Evolutionary conservation across 176 grass and related monocot genomes (phyloP), one percentile per base, ranked within the genome.

Genomic region (Avena sativa): DNA sequence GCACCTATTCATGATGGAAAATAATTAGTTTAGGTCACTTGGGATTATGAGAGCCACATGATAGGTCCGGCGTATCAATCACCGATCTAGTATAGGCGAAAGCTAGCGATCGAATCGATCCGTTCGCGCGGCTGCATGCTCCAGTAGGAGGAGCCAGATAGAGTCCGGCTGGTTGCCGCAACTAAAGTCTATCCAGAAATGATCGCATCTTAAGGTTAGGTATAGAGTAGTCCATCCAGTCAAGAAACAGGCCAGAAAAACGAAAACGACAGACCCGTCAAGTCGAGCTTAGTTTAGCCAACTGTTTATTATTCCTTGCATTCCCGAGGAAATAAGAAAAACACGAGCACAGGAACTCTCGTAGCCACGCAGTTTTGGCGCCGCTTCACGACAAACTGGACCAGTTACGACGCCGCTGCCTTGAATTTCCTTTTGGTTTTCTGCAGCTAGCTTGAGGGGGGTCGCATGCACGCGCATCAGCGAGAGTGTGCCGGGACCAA

Each of bases 261-360:
- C 71, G 71, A 20, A 74, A 48, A 74, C 20, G 71, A 74, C 71
- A 17, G 26, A 17, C 6, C 11, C 63, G 26, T 74, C 71, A 25
- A 74, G 5, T 74, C 21, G 12, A 74, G 71, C 70, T 73, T 44
- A 71, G 4, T 71, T 17, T 48, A 72, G 70, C 4, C 44, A 50
- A 74, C 44, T 74, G 71, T 15, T 71, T n/a, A n/a, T 70, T 74
- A 49, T 74, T 74, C 71, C 44, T 74, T 74, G n/a, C 71, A 13
- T 74, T 74, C 71, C 71, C 71, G 44, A 74, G 71, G 44, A 50
- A 21, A 72, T 47, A 20, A 40, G 9, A 68, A 69, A 71, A 19
- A 57, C 15, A 57, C 55, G 2, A 50, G 38, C 38, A 40, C 38
- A 40, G 38, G 52, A 55, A 55, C 52, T 55, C 52, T 55, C 15